Evolutionary conservation across 1,284 basidiomycete genomes (phyloP).

Genomic region (Ceratobasidium sp.): DNA sequence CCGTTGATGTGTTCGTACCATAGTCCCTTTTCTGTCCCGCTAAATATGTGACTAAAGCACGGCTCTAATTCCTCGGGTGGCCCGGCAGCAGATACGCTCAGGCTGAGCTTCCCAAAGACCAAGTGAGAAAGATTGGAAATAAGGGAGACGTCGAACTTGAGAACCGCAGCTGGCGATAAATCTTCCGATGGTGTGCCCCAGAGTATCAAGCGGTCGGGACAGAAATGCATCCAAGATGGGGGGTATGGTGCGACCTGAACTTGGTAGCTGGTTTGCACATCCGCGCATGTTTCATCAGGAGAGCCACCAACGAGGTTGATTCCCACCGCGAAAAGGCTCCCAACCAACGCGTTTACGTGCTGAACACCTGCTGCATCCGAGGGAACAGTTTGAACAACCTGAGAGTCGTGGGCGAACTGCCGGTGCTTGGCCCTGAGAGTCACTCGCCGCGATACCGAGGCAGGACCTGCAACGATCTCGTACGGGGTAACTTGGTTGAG

Average conservation of each 20-base stretch:
- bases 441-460: background rate
- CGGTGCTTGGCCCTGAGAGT: constrained; percentile 1
- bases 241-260: constrained; percentile 13
- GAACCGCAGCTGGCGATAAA: background rate
- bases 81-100: constrained; percentile 5
- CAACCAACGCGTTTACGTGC: background rate
- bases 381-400: background rate
- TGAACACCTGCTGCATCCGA: constrained; percentile 4
- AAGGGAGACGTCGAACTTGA: constrained; percentile 16
- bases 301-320: background rate
- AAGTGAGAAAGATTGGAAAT: background rate
- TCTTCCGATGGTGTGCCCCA: constrained; percentile 21
- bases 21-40: background rate
- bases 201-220: constrained; percentile 14
- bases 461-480: background rate
- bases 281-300: background rate
- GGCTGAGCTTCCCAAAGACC: constrained; percentile 17
- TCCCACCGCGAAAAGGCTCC: background rate
- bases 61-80: background rate
- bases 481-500: constrained; percentile 28
- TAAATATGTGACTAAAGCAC: constrained; percentile 1
- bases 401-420: background rate
- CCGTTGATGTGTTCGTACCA: constrained; percentile 19
- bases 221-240: constrained; percentile 26
- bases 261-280: constrained; percentile 10